phyloP scores from a whole-genome alignment of 2,329 filamentous ascomycete species.

The Xylariaceae sp. region DNA sequence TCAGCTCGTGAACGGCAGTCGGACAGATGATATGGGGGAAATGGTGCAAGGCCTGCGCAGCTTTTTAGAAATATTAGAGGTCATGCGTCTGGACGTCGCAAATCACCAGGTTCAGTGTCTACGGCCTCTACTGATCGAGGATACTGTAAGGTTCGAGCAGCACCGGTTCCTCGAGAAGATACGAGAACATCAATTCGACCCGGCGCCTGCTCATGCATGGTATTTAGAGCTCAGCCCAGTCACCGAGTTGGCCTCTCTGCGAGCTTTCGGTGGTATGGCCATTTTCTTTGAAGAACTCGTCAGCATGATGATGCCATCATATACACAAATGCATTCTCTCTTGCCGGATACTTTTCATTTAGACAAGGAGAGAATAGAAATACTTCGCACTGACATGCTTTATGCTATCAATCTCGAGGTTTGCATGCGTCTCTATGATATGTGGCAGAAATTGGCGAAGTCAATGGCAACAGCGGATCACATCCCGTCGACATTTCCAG shows the following conservation, averaged over 20 bases:
- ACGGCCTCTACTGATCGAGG: constrained; percentile 79
- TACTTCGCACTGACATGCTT: constrained; percentile 57
- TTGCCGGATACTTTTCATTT: constrained; percentile 61
- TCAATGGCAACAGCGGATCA: constrained; percentile 25
- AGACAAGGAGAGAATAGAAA: constrained; percentile 60
- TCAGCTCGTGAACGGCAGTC: constrained; percentile 70
- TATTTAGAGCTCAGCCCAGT: constrained; percentile 45
- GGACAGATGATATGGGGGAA: constrained; percentile 62
- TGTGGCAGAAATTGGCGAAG: constrained; percentile 49
- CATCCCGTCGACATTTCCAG: constrained; percentile 22
- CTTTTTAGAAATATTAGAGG: constrained; percentile 80
- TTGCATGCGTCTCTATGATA: constrained; percentile 58
- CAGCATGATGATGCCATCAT: constrained; percentile 50
- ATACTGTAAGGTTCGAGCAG: constrained; percentile 86
- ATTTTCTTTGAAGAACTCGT: constrained; percentile 58
- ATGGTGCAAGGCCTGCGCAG: constrained; percentile 77
- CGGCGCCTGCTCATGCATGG: constrained; percentile 59
- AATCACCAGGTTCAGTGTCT: constrained; percentile 95
- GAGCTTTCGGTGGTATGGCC: constrained; percentile 54
- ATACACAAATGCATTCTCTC: constrained; percentile 35
- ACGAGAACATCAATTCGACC: constrained; percentile 55
- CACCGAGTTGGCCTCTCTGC: constrained; percentile 33
- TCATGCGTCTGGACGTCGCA: constrained; percentile 96
- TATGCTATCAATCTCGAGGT: constrained; percentile 61
- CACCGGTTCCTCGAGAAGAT: constrained; percentile 81